A percentile compares a stretch with the other conserved stretches of the same genome.
Evolutionary conservation across 169 alveolate species (phyloP).

Genomic region (Plasmodium malariae): DNA sequence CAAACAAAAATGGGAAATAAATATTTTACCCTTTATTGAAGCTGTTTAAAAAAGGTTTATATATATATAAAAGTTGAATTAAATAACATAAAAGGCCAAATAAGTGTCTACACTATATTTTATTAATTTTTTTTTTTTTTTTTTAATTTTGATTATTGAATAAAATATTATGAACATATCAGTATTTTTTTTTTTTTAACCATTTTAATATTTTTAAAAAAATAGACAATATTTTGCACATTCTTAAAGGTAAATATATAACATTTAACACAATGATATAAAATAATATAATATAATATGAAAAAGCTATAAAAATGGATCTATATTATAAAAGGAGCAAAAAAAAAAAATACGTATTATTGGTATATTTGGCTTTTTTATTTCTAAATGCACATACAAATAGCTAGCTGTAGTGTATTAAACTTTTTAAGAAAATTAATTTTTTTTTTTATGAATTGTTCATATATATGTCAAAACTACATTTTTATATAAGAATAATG

Average conservation of each 20-base stretch:
- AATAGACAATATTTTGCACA: not conserved
- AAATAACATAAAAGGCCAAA: constrained; percentile 11
- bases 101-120: constrained; percentile 16
- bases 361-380: too few species aligned
- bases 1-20: constrained; percentile 2
- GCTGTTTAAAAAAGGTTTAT: constrained; percentile 17
- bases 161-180: constrained; percentile 51
- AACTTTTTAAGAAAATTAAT: too few species aligned
- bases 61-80: constrained; percentile 29
- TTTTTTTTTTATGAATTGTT: too few species aligned
- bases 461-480: too few species aligned
- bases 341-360: not conserved
- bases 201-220: constrained; percentile 1
- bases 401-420: too few species aligned
- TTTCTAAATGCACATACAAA: too few species aligned
- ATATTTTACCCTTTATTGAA: constrained; percentile 24
- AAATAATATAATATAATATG: too few species aligned
- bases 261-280: too few species aligned
- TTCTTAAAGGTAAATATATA: too few species aligned
- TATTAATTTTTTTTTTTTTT: too few species aligned
- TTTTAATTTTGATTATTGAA: constrained; percentile 13
- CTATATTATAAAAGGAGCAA: not conserved
- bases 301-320: too few species aligned
- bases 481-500: too few species aligned
- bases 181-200: constrained; percentile 17